A percentile compares a stretch with the other conserved stretches of the same genome.
These are phyloP conservation scores for Dryadomyces quercus-mongolicae DNA, from an alignment of 2,329 filamentous ascomycete species.

Conservation along the genomic window DNA sequence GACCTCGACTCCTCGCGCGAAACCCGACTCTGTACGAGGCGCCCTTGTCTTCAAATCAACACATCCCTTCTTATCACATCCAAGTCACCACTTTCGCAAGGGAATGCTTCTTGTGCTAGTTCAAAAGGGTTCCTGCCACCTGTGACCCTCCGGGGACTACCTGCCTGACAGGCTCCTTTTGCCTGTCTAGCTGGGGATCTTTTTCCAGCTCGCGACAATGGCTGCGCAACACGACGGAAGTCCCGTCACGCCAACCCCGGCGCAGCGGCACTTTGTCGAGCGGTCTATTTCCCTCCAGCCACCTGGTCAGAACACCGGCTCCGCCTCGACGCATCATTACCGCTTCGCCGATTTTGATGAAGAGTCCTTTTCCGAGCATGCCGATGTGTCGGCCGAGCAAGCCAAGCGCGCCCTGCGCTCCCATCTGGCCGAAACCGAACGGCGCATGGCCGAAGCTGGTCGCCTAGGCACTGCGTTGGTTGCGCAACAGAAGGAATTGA, in stretches of 20 bases:
- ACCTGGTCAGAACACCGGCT: slow-evolving; percentile 4
- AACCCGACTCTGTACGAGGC: neutral
- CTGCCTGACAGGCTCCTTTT: slow-evolving; percentile 2
- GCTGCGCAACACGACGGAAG: slow-evolving; percentile 10
- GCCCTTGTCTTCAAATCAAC: neutral
- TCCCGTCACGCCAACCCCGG: slow-evolving; percentile 12
- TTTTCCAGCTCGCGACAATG: slow-evolving; percentile 5
- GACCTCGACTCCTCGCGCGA: neutral
- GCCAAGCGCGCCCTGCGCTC: slow-evolving; percentile 82
- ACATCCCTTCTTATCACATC: neutral
- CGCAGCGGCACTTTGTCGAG: slow-evolving; percentile 6
- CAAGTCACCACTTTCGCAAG: neutral
- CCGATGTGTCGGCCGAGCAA: slow-evolving; percentile 69
- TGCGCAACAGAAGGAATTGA: slow-evolving; percentile 73
- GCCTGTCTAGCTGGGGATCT: neutral
- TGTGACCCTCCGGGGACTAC: neutral
- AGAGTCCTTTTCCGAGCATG: slow-evolving; percentile 64
- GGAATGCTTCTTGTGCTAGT: slow-evolving; percentile 3
- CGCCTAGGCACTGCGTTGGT: slow-evolving; percentile 80
- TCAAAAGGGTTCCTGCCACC: neutral
- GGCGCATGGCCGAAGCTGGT: slow-evolving; percentile 81
- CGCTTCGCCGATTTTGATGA: slow-evolving; percentile 74
- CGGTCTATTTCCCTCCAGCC: slow-evolving; percentile 10
- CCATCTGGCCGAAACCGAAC: slow-evolving; percentile 84
- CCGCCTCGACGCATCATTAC: slow-evolving; percentile 44